Conservation (phyloP, 78 protist genomes). For the Acrasis kona region DNA sequence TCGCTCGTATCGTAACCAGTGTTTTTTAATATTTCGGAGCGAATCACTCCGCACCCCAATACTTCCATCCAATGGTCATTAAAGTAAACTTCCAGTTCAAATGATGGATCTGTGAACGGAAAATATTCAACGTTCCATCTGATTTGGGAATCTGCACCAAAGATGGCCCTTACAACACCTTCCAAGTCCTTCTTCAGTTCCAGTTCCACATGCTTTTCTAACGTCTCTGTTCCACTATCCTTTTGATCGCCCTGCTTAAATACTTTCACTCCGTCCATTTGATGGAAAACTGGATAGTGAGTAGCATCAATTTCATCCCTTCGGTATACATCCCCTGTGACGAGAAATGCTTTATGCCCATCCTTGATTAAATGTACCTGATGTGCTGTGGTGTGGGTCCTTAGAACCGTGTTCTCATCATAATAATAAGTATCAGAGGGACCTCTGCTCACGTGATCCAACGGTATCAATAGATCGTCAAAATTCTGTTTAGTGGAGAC, state of each 20-base stretch:
- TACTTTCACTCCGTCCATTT: conserved; percentile 14
- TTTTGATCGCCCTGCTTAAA: neutral
- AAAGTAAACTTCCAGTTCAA: conserved; percentile 74
- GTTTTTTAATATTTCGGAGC: conserved; percentile 34
- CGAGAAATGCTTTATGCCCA: conserved; percentile 45
- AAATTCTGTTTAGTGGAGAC: conserved; percentile 38
- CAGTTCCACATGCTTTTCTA: conserved; percentile 2
- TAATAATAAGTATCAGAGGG: conserved; percentile 71
- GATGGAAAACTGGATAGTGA: conserved; percentile 81
- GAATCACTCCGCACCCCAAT: conserved; percentile 71
- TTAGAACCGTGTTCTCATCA: neutral
- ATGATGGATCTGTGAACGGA: conserved; percentile 80
- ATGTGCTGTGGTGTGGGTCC: conserved; percentile 71
- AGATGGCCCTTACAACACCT: conserved; percentile 9
- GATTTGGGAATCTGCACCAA: conserved; percentile 28
- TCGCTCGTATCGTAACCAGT: conserved; percentile 9
- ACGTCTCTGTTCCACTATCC: neutral
- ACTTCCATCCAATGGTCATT: conserved; percentile 75
- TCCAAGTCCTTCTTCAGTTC: conserved; percentile 24
- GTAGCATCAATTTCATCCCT: conserved; percentile 73
- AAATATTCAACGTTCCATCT: conserved; percentile 76
- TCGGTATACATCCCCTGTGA: conserved; percentile 75
- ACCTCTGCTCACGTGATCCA: conserved; percentile 46
- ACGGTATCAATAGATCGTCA: conserved; percentile 54
- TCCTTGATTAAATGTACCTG: conserved; percentile 42